Evolutionary conservation across 202 grass and related monocot genomes (phyloP).

Genomic region (Sporobolus alterniflorus): DNA sequence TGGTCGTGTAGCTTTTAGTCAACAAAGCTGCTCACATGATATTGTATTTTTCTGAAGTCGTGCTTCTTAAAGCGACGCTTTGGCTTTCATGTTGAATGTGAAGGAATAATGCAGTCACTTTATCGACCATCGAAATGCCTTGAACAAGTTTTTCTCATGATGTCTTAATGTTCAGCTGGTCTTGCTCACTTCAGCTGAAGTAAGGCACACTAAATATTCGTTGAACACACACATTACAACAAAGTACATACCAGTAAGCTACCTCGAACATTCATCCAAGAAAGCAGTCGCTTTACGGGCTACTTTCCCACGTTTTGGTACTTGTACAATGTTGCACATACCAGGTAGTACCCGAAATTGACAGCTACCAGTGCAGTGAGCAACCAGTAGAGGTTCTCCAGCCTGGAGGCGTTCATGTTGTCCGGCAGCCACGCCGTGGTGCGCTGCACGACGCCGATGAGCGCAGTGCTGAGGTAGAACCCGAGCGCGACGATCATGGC

Average conservation of each 20-base stretch:
- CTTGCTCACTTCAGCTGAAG: background rate
- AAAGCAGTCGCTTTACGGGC: background rate
- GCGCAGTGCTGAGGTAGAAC: conserved; percentile 76
- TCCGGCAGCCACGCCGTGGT: conserved; percentile 67
- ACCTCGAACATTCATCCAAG: too few species aligned
- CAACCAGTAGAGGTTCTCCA: conserved; percentile 79
- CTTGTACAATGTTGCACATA: conserved; percentile 65
- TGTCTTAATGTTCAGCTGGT: background rate
- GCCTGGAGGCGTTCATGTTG: conserved; percentile 67
- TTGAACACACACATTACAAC: too few species aligned
- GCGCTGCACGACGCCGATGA: conserved; percentile 46
- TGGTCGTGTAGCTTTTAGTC: too few species aligned
- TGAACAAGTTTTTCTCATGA: too few species aligned
- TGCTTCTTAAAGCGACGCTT: too few species aligned
- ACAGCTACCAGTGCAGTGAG: conserved; percentile 35
- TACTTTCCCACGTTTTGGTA: conserved; percentile 45
- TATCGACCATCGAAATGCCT: too few species aligned
- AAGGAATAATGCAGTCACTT: too few species aligned
- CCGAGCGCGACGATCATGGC: conserved; percentile 57
- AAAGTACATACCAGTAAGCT: background rate
- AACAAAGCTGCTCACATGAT: too few species aligned
- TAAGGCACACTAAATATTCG: background rate
- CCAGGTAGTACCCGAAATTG: conserved; percentile 65
- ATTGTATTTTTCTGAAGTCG: too few species aligned
- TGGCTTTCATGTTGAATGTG: too few species aligned